Base-by-base conservation (phyloP, 1,284 basidiomycete species). In the Tilletia caries region DNA sequence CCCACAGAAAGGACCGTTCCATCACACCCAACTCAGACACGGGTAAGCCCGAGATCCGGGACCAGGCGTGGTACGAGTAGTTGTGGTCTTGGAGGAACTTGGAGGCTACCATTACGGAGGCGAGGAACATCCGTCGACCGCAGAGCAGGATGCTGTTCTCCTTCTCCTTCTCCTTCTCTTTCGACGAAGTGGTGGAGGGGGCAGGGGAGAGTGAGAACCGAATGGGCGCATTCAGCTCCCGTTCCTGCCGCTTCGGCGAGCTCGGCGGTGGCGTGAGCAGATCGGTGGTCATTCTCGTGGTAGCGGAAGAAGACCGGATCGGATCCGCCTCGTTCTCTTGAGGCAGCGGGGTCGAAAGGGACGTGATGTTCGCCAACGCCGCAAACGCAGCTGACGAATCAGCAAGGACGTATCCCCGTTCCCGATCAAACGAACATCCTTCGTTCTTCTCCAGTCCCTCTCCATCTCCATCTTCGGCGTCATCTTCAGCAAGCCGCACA, bases 71-170 rank as follows among this genome's bases (percentile, higher is more conserved):
- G 82, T 96, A 95, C 18, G 91, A 93, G 79, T 94, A 96, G 67
- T 91, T 93, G 68, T 91, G 90, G 80, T 97, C 94, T 85, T 95
- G 92, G 70, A 91, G 88, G 83, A 95, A 95, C 82, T 97, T 96
- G 33, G 91, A 91, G 0, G 93, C 93, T 58, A 93, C 86, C 72
- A 96, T 92, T 44, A 96, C 86, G 0, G 92, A 89, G 0, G 92
- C 92, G 8, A 96, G 86, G 84, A 96, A 95, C 1, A 92, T 89
- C 50, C 93, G 88, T 23, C 93, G 88, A 1, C 93, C 92, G 80
- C 93, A 95, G 46, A 92, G 87, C 27, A 94, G n/a, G n/a, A n/a
- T n/a, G n/a, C n/a, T n/a, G n/a, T n/a, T 87, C 0, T 92, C 92
- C 64, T 18, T 41, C 27, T 23, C 23, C 37, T 1, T 25, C n/a